Base-by-base conservation (phyloP, 2,329 filamentous ascomycete genomes). In the Huntiella abstrusa region DNA sequence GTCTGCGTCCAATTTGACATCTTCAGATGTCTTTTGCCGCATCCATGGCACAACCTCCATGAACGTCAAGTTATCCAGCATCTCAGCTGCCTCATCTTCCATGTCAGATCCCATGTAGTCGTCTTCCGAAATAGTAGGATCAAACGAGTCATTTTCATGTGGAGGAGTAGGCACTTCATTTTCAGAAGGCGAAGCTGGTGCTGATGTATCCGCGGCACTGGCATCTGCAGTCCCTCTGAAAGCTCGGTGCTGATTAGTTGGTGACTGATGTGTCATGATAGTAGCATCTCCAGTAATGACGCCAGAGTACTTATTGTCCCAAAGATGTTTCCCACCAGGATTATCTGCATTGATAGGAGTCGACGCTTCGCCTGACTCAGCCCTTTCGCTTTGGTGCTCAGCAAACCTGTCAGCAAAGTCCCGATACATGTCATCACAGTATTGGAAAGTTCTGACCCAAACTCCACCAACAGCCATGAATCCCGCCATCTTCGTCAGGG, bases 401-500 rank as follows among this genome's bases (percentile, higher is more conserved):
- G 50, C 67, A 70, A 49, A 75, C 69, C 48, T 44, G 10, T 33
- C 35, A 5, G 48, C 32, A 47, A 28, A 61, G 1, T 57, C 60
- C 2, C 61, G 55, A 52, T 73, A 77, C 53, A 71, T 77, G 3
- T 57, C 56, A 51, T 72, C 64, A 62, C 73, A 70, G 12, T 68
- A 64, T 22, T 62, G 60, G 47, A 77, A 66, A 5, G 72, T 70
- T 41, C 59, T 61, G 47, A 69, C 64, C 57, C 75, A 77, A 3
- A 67, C 69, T 28, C 64, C 63, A 1, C 72, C 73, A 70, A 77
- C 74, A 46, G 67, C 66, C 38, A 76, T 58, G 54, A 66, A 66
- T 3, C 58, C 58, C 0, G 66, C 62, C 64, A 77, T 71, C 40
- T 66, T 64, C 2, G 59, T 59, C 16, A 78, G 60, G 5, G 73